Base-by-base conservation (phyloP, 345 rosid species). In the Eucalyptus pauciflora region DNA sequence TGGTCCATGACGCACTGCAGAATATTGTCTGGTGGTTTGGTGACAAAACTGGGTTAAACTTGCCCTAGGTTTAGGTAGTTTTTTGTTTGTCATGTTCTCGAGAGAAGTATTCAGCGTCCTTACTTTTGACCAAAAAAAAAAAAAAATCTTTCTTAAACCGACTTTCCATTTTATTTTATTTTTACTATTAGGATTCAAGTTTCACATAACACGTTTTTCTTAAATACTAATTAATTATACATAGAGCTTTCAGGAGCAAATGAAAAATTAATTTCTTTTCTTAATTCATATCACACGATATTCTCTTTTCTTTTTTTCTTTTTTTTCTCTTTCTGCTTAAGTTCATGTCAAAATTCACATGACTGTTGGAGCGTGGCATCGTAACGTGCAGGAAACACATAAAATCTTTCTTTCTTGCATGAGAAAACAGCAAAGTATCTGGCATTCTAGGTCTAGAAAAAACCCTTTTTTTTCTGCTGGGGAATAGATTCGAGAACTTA, bases 401-500 rank as follows among this genome's bases (percentile, higher is more conserved):
- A 16, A 31, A n/a, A 15, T 52, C 29, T 56, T 51, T 86, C 64
- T 62, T 87, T 60, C 11, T 50, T 41, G 37, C 79, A 86, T 37
- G 5, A 37, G 13, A 76, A 37, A 76, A 37, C 83, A 76, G 83
- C 14, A 76, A 20, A 20, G 25, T 20, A 18, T 37, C 13, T 37
- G 27, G 46, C 27, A 37, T 10, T 76, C 46, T 76, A 18, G 83
- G 83, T 37, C 83, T 71, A 12, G 25, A 18, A 43, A 41, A 76
- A 76, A 37, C 83, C 27, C 48, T 37, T 76, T 31, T 56, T 31
- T 56, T 56, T 22, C 62, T 56, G 62, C 27, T 10, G 48, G 83
- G 83, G 83, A 76, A 76, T 76, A 76, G 83, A 76, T 76, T 76
- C 83, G 83, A 76, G 83, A 41, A 76, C 25, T 37, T 37, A 37